Base-by-base conservation (phyloP, 176 grass and related monocot genomes). In the Zizania latifolia region DNA sequence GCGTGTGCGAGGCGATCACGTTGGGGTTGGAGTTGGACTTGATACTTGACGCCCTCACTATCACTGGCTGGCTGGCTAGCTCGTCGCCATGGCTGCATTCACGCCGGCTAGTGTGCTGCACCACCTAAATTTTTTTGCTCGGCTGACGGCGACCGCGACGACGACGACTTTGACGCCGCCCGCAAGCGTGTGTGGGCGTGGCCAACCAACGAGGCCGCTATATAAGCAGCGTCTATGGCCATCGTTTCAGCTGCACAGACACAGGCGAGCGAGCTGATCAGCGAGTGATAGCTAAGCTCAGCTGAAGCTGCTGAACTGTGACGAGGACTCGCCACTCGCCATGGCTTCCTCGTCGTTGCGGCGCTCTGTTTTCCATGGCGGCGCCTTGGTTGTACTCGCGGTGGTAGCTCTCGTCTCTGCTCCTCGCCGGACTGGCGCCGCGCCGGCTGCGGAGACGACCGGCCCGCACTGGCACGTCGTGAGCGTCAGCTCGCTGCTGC, bases 401-500 rank as follows among this genome's bases (percentile, higher is more conserved):
- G 36, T 41, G 2, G 19, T 40, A 12, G 71, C 32, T 33, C 29
- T 78, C 6, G 23, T 78, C 4, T 63, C 32, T 28, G 44, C 13
- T 65, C 38, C 70, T 51, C n/a, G 64, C 33, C 73, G 23, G 55
- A 63, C 35, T 8, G n/a, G 5, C 58, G 63, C 60, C 32, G 14
- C 59, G 40, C 16, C 65, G 58, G 75, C 36, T 26, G 37, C 56
- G 16, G 29, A 1, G 38, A 58, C 44, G 53, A 65, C 10, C 38
- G 24, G 3, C 23, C 37, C 16, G 33, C 16, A 73, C 35, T 83
- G 78, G 81, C 85, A 94, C 77, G 65, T 75, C 45, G 74, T 90
- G 7, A 58, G 80, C 72, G 60, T 91, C 48, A 8, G 26, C 51
- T 50, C 76, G 6, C 77, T 88, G 29, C 73, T 89, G 80, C 88